Base-by-base conservation (phyloP, 2,329 filamentous ascomycete genomes). In the Arthroderma sp. region DNA sequence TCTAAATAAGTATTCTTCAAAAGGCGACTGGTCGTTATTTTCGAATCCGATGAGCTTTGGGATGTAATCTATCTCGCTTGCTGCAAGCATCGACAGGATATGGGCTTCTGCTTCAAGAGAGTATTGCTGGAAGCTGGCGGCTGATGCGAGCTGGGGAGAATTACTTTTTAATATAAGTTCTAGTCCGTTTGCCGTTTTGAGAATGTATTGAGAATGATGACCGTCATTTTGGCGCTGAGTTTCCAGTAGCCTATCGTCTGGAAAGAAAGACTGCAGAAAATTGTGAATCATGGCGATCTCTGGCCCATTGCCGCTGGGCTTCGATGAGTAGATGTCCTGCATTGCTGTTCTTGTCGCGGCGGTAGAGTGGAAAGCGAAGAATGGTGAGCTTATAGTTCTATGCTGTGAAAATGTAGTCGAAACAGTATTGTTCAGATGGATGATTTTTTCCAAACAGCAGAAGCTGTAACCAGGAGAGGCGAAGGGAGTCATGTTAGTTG, bases 41-140 rank as follows among this genome's bases (percentile, higher is more conserved):
- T 64, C 58, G 47, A 64, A 64, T 50, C 61, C 55, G 32, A 66
- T 54, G 4, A 67, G 52, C 29, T 57, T 57, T 0, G 66, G 64
- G 36, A 66, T 58, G 43, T 55, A 61, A 31, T 63, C 55, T 22
- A 58, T 56, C 22, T 52, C 50, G 45, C 53, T 57, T 30, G 59
- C 56, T 6, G 51, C 55, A 4, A 69, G 54, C 7, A 68, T 51
- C n/a, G 56, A 51, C 11, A 67, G 57, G 8, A 61, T 59, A 11
- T 54, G 54, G 10, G 63, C 64, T 52, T 69, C 66, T 4, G 61
- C 64, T 45, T 65, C 60, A 5, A 69, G 59, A 32, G 56, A 55
- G 32, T 53, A 49, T 36, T 60, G 56, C 49, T 69, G 65, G 38
- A 62, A 59, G 36, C 65, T 62, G 34, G 68, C 54, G 29, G 68